Base-by-base conservation (phyloP, 225 moss, liverwort and hornwort genomes). In the Marchantia polymorpha region DNA sequence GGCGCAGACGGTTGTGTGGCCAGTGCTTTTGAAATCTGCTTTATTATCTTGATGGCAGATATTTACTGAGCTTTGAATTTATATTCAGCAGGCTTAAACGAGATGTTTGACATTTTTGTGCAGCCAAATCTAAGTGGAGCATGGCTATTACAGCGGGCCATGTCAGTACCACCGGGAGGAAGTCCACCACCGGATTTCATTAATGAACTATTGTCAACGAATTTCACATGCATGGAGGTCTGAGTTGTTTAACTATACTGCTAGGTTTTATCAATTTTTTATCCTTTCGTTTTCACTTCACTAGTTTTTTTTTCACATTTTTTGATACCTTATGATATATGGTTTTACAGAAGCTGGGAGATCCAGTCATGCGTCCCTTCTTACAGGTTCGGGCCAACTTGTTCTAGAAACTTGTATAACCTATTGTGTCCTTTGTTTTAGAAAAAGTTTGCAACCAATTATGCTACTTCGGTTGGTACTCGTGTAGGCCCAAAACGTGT, bases 121-220 rank as follows among this genome's bases (percentile, higher is more conserved):
- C 88, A 96, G 96, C 99, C 99, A 83, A 99, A 99, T 88, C 70
- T 99, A 85, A 99, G 99, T 58, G 95, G 90, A 77, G 92, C 93
- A 17, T 99, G 99, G 99, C 90, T 99, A 79, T 85, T 95, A 61
- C 99, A 99, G 77, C 87, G 92, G 81, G 93, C 95, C 16, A 95
- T 99, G 99, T 95, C 99, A 52, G 99, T 95, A 61, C 90, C 88
- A 52, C 52, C 88, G 26, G 93, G 91, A 71, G 89, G 88, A 59
- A 85, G 89, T 61, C 89, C 93, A 71, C 83, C 90, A 15, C 89
- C 95, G 31, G 84, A 91, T 31, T 99, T 99, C 69, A 94, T 99
- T 61, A 99, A 99, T 79, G 84, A 92, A 12, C 83, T 99, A 80
- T 93, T 99, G 39, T 90, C 99, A 70, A 83, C 86, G 72, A 99